Evolutionary conservation across 768 basidiomycete genomes (phyloP), one percentile per base, ranked within the genome.

Genomic region (Termitomyces titanicus): DNA sequence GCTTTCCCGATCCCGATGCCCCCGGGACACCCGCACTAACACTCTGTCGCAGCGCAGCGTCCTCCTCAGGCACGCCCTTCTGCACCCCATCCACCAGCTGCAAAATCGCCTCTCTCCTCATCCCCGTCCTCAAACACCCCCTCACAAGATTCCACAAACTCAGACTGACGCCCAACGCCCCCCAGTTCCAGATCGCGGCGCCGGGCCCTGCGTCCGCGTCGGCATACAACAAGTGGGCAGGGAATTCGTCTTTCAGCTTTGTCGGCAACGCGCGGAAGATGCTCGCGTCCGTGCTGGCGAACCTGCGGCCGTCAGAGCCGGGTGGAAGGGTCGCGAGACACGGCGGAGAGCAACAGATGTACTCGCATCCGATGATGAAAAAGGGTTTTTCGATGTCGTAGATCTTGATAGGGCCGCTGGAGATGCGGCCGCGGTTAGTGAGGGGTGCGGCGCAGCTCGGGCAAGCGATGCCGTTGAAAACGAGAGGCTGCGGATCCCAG

Each of bases 311-410:
- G 31, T 86, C 85, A 3, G 75, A 55, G 8, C n/a, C n/a, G n/a
- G n/a, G n/a, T n/a, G n/a, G n/a, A n/a, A 72, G 64, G 25, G 72
- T 64, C 31, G 73, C 66, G 27, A 73, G 56, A 64, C 88, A 90
- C 20, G 70, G 40, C 1, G 69, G 39, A 27, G 77, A 83, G 47
- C 76, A 77, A 65, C 90, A 92, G 5, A 77, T 74, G 56, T 92
- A 92, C 65, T 89, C 86, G 64, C 89, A 89, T n/a, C 87, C 90
- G 34, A 92, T 89, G 67, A 92, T 79, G 65, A 87, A 92, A 71
- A 92, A 92, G 3, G 88, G 87, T 56, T 82, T 83, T 59, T 85
- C 83, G 47, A 92, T 80, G 61, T 92, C 89, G 66, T 90, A 89
- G 5, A 91, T 79, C 62, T 88, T 91, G 64, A 90, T 72, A 0